These are phyloP conservation scores for Globisporangium spinosum DNA, from an alignment of 352 stramenopile species.

Conservation along the genomic window DNA sequence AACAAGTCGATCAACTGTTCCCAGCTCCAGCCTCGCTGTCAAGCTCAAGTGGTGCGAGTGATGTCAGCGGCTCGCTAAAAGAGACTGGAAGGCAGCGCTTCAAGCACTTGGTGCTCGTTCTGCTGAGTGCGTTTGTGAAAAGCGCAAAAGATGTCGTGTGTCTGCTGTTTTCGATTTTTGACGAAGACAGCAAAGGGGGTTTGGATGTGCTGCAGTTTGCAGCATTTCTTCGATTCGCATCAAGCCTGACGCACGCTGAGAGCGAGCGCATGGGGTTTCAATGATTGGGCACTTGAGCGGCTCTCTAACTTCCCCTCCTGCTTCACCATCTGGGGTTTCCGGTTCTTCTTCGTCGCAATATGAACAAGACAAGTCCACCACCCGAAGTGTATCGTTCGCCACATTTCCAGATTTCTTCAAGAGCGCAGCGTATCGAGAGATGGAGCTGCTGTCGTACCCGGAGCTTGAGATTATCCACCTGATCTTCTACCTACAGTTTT, in stretches of 20 bases:
- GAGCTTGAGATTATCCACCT: constrained; percentile 25
- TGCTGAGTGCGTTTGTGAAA: constrained; percentile 31
- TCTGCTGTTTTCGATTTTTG: constrained; percentile 41
- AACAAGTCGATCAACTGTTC: not conserved
- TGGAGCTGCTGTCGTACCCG: constrained; percentile 7
- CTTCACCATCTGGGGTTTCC: constrained; percentile 3
- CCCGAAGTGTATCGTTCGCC: constrained; percentile 16
- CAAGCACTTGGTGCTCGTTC: constrained; percentile 24
- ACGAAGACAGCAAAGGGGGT: constrained; percentile 28
- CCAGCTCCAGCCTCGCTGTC: not conserved
- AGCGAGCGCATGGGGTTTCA: constrained; percentile 18
- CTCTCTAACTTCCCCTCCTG: constrained; percentile 11
- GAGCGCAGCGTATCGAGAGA: not conserved
- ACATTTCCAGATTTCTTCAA: constrained; percentile 26
- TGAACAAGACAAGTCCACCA: not conserved
- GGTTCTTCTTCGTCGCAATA: not conserved
- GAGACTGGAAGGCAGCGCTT: constrained; percentile 11
- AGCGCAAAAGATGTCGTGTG: constrained; percentile 31
- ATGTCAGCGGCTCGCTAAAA: not conserved
- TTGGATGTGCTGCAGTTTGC: constrained; percentile 23
- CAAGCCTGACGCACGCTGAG: constrained; percentile 12
- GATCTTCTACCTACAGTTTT: constrained; percentile 24
- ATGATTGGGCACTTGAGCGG: not conserved
- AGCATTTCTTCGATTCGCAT: constrained; percentile 20
- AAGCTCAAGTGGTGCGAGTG: too few relatives aligned